Percentiles rank a stretch among this genome's conserved stretches.
Evolutionary conservation across 371 early-diverging fungal genomes (phyloP).

Genomic region (Globomyces sp.): DNA sequence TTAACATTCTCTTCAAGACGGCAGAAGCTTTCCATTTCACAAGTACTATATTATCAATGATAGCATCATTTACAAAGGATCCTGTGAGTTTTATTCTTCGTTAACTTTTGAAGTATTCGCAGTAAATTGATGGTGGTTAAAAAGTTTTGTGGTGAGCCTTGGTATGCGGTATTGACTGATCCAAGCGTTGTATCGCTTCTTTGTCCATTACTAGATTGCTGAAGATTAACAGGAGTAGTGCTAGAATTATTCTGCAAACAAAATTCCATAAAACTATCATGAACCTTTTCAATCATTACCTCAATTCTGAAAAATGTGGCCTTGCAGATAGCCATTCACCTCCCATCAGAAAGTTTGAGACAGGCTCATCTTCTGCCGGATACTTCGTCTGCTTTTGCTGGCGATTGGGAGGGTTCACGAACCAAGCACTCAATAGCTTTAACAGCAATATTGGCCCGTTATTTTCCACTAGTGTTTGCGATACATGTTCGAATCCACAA

Average conservation of each 20-base stretch:
- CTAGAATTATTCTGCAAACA: no score
- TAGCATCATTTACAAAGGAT: slow-evolving; percentile 27
- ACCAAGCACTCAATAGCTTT: slow-evolving; percentile 70
- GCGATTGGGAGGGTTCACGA: slow-evolving; percentile 22
- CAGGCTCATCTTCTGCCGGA: slow-evolving; percentile 8
- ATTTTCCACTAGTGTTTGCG: slow-evolving; percentile 76
- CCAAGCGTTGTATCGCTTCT: no score
- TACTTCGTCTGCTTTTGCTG: slow-evolving; percentile 12
- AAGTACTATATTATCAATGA: slow-evolving; percentile 44
- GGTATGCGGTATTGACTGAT: no score
- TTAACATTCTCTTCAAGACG: slow-evolving; percentile 72
- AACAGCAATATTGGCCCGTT: slow-evolving; percentile 77
- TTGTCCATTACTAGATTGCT: no score
- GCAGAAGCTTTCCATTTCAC: slow-evolving; percentile 84
- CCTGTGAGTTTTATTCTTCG: slow-evolving; percentile 74
- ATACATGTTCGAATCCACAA: slow-evolving; percentile 73
- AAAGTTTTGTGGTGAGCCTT: slow-evolving; percentile 51
- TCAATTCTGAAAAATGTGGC: neutral
- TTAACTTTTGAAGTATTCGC: slow-evolving; percentile 76
- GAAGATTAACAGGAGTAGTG: no score
- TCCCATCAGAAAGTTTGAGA: slow-evolving; percentile 3
- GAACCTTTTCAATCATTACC: neutral
- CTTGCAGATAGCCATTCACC: slow-evolving; percentile 3
- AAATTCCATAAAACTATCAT: no score
- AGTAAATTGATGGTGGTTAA: slow-evolving; percentile 73